A percentile compares a stretch with the other conserved stretches of the same genome.
Evolutionary conservation across 2,329 filamentous ascomycete genomes (phyloP).

Genomic region (Ophiosphaerella narmari): DNA sequence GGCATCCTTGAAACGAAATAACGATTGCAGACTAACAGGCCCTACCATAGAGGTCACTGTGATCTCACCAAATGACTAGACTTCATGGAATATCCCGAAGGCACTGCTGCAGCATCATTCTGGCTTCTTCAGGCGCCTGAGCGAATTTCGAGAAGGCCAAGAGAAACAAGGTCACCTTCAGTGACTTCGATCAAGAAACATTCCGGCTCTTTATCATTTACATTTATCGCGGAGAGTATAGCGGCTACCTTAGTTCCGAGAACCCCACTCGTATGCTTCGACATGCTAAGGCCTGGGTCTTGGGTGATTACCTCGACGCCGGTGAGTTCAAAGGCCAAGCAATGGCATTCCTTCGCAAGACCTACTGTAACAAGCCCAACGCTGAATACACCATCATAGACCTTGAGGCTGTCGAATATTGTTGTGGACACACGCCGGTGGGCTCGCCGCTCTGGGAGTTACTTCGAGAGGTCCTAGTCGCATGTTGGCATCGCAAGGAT

Average conservation of each 20-base stretch:
- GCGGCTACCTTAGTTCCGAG: background rate
- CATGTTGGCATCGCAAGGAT: background rate
- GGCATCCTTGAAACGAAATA: background rate
- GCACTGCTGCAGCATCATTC: background rate
- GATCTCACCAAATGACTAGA: background rate
- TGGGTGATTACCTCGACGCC: conserved; percentile 12
- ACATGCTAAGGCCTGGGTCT: conserved; percentile 9
- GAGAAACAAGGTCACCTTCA: background rate
- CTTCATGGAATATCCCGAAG: background rate
- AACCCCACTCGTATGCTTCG: background rate
- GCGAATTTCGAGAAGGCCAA: background rate
- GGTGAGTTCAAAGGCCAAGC: conserved; percentile 6
- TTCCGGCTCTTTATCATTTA: conserved; percentile 11
- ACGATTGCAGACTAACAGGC: background rate
- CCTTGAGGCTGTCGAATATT: background rate
- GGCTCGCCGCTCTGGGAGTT: background rate
- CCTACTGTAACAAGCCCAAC: background rate
- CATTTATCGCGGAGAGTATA: conserved; percentile 1
- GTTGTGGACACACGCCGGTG: background rate
- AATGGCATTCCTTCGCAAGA: background rate
- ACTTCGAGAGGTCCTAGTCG: background rate
- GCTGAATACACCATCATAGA: background rate
- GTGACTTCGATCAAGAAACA: conserved; percentile 2
- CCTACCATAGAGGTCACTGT: background rate
- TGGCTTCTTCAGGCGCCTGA: background rate